These are phyloP conservation scores for Sporothrix inflata DNA, from an alignment of 2,329 filamentous ascomycete species.

Conservation along the genomic window DNA sequence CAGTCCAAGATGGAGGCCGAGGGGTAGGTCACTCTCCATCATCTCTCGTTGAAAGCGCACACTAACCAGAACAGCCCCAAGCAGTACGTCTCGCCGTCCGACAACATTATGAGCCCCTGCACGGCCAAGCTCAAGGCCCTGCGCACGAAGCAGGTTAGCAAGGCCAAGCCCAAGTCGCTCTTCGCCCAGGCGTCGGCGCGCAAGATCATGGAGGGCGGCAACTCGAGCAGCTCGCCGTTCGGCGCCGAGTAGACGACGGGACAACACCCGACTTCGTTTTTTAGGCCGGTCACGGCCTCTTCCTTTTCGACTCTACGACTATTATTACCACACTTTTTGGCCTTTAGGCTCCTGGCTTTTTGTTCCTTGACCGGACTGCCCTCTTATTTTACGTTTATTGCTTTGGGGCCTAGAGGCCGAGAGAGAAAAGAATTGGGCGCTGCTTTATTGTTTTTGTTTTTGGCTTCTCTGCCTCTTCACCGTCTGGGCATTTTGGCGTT, in stretches of 20 bases:
- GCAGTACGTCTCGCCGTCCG: conserved; percentile 78
- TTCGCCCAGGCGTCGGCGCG: conserved; percentile 64
- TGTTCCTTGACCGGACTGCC: neutral
- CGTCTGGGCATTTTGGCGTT: conserved; percentile 17
- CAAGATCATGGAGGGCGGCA: conserved; percentile 62
- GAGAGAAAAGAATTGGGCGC: neutral
- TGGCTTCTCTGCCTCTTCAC: neutral
- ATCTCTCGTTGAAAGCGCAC: neutral
- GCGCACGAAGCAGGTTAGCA: conserved; percentile 78
- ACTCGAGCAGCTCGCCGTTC: conserved; percentile 26
- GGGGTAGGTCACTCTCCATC: conserved; percentile 53
- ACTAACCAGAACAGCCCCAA: conserved; percentile 35
- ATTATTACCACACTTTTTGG: neutral
- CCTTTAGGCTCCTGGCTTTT: too few relatives aligned
- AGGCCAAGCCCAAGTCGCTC: conserved; percentile 71
- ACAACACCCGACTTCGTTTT: neutral
- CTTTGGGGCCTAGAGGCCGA: neutral
- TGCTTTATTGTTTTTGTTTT: neutral
- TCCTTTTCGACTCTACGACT: neutral
- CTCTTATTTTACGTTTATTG: too few relatives aligned
- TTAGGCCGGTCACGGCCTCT: neutral
- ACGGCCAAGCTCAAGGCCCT: conserved; percentile 80
- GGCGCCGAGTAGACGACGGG: neutral
- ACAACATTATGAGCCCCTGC: conserved; percentile 86
- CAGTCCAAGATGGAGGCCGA: conserved; percentile 71